Evolutionary conservation across 768 basidiomycete genomes (phyloP).

Genomic region (Cyathus striatus): DNA sequence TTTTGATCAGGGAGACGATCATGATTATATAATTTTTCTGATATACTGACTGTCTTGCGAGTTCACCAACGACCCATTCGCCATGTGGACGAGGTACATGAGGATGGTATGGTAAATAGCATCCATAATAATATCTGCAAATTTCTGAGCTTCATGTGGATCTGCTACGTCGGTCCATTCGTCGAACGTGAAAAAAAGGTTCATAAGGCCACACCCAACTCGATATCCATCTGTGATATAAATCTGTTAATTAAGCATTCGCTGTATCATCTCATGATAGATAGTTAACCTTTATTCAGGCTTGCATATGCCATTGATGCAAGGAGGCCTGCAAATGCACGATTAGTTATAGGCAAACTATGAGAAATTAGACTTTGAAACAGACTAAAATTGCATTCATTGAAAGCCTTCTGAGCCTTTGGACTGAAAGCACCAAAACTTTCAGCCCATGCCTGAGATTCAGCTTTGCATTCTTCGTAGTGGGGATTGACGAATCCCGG

Average conservation of each 20-base stretch:
- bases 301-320: conserved; percentile 33
- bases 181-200: conserved; percentile 45
- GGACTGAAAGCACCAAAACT: conserved; percentile 27
- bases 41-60: conserved; percentile 32
- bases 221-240: conserved; percentile 8
- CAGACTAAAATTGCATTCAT: conserved; percentile 36
- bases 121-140: conserved; percentile 31
- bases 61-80: conserved; percentile 34
- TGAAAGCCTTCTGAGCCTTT: conserved; percentile 31
- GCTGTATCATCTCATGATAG: too few species aligned
- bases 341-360: not conserved
- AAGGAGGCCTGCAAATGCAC: conserved; percentile 24
- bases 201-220: conserved; percentile 45
- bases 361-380: not conserved
- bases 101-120: conserved; percentile 33
- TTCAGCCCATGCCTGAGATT: conserved; percentile 32
- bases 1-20: not conserved
- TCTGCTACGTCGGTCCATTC: conserved; percentile 40
- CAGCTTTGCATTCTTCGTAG: conserved; percentile 25
- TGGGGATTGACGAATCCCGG: conserved; percentile 30
- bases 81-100: conserved; percentile 23
- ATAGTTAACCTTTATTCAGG: conserved; percentile 22
- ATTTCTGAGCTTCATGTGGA: conserved; percentile 18
- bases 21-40: not conserved
- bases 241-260: not conserved